Percentiles rank a stretch among this genome's conserved stretches.
Conservation (phyloP, 2,329 filamentous ascomycete genomes). For the Neopestalotiopsis sp. region DNA sequence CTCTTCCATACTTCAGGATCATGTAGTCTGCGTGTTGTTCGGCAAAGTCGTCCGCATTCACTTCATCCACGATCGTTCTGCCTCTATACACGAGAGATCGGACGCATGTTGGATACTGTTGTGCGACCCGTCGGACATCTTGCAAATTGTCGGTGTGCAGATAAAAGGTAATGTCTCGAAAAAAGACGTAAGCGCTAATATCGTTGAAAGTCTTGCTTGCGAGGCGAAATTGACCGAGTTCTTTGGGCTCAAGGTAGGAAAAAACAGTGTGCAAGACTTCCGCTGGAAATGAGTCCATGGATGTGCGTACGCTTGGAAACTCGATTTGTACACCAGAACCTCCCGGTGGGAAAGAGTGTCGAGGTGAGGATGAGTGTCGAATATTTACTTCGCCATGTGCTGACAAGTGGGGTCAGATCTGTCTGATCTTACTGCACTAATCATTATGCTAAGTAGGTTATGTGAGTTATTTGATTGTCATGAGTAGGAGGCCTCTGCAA, state of each 20-base stretch:
- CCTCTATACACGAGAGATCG: slow-evolving; percentile 32
- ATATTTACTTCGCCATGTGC: background rate
- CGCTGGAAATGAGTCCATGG: slow-evolving; percentile 1
- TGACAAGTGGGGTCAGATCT: background rate
- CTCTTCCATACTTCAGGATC: background rate
- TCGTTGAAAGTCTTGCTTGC: slow-evolving; percentile 30
- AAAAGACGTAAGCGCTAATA: slow-evolving; percentile 42
- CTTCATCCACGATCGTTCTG: slow-evolving; percentile 20
- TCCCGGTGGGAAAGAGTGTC: background rate
- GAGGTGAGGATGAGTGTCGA: background rate
- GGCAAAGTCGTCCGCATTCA: background rate
- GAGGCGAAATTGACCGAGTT: slow-evolving; percentile 33
- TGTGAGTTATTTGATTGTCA: background rate
- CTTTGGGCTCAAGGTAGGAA: slow-evolving; percentile 29
- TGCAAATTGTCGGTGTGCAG: slow-evolving; percentile 32
- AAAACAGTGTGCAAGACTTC: slow-evolving; percentile 35
- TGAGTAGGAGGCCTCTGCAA: background rate
- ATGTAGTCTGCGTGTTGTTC: background rate
- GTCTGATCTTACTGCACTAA: background rate
- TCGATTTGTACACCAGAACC: background rate
- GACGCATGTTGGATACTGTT: slow-evolving; percentile 29
- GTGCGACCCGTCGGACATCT: slow-evolving; percentile 30
- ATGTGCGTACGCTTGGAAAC: background rate
- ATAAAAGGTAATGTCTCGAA: slow-evolving; percentile 40
- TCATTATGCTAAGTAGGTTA: too few species aligned